phyloP scores from a whole-genome alignment of 257 asterid genomes.

The Fraxinus quadrangulata region DNA sequence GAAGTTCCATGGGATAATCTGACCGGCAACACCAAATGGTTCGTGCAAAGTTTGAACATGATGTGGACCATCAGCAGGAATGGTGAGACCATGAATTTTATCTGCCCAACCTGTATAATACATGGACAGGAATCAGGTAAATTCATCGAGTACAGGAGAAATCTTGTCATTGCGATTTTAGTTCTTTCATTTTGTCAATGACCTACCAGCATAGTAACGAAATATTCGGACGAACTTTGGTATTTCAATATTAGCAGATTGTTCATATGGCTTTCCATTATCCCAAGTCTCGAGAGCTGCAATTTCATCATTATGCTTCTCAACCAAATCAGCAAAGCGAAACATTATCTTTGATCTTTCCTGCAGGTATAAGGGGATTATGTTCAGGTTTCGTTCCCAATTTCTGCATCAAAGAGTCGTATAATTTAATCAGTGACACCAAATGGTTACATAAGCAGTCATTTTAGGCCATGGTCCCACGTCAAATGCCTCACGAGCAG shows the following conservation, averaged over 20 bases:
- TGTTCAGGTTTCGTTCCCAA: neutral
- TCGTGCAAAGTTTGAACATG: slow-evolving; percentile 96
- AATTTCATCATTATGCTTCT: slow-evolving; percentile 79
- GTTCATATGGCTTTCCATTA: slow-evolving; percentile 79
- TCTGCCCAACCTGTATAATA: slow-evolving; percentile 87
- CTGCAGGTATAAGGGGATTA: slow-evolving; percentile 42
- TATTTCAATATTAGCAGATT: slow-evolving; percentile 65
- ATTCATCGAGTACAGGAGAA: slow-evolving; percentile 3
- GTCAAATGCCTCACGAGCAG: slow-evolving; percentile 95
- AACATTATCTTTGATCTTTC: slow-evolving; percentile 74
- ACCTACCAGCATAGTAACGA: slow-evolving; percentile 88
- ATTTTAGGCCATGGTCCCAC: slow-evolving; percentile 94
- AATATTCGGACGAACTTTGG: slow-evolving; percentile 78
- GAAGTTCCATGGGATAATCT: slow-evolving; percentile 97
- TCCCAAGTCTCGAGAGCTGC: slow-evolving; percentile 97
- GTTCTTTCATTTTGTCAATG: neutral
- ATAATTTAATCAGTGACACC: neutral
- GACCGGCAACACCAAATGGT: slow-evolving; percentile 98
- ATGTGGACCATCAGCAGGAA: slow-evolving; percentile 84
- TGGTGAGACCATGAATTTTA: slow-evolving; percentile 89
- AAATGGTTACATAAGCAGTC: slow-evolving; percentile 75
- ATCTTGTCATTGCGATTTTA: neutral
- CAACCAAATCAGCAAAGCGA: slow-evolving; percentile 90
- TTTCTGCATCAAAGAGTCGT: slow-evolving; percentile 1
- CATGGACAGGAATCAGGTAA: slow-evolving; percentile 6